Percentiles rank a stretch among this genome's conserved stretches.
These are phyloP conservation scores for Choricystis sp. DNA, from an alignment of 139 green algal species.

Conservation along the genomic window DNA sequence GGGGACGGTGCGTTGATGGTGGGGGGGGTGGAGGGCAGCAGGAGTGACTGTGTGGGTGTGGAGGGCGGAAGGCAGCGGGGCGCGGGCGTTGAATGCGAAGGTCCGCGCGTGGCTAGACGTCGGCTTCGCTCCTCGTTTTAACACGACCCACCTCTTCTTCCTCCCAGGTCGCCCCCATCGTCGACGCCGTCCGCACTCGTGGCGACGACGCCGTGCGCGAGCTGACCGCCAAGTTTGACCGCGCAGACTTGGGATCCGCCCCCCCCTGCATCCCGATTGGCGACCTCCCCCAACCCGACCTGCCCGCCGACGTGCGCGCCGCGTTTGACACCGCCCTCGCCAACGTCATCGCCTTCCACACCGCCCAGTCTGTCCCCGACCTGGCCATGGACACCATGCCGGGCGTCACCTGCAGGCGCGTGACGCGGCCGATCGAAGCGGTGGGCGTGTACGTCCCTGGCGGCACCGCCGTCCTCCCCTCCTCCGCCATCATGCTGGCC, in stretches of 20 bases:
- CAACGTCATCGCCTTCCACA: constrained; percentile 92
- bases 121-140: too few relatives aligned
- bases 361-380: constrained; percentile 45
- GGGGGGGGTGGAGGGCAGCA: not conserved
- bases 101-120: too few relatives aligned
- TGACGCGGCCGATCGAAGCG: constrained; percentile 43
- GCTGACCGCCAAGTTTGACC: constrained; percentile 86
- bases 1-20: constrained; percentile 34
- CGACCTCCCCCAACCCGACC: constrained; percentile 52
- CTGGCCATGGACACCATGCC: constrained; percentile 86
- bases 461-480: constrained; percentile 90
- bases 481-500: constrained; percentile 85
- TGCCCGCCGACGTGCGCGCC: constrained; percentile 43
- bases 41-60: not conserved
- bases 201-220: constrained; percentile 82
- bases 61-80: not conserved
- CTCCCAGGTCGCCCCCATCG: constrained; percentile 77
- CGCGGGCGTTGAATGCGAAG: not conserved
- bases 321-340: constrained; percentile 88
- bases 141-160: too few relatives aligned
- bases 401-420: constrained; percentile 67
- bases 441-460: constrained; percentile 96
- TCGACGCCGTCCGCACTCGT: constrained; percentile 56
- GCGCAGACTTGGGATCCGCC: constrained; percentile 34
- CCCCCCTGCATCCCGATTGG: constrained; percentile 55